Base-by-base conservation (phyloP, 1,284 basidiomycete species). In the Leucoagaricus sp. region DNA sequence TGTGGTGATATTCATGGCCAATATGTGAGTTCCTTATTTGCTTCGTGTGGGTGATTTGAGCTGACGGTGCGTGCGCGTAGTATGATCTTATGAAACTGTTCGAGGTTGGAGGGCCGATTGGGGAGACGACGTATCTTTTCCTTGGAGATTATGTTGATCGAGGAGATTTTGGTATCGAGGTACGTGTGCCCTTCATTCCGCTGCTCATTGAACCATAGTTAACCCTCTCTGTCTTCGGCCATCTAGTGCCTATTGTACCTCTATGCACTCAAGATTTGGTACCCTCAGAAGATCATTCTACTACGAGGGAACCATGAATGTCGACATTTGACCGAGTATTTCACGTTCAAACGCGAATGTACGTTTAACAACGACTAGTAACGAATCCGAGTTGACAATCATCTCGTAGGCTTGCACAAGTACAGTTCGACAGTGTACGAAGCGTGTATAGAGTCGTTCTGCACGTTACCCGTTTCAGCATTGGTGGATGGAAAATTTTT, bases 41-140 rank as follows among this genome's bases (percentile, higher is more conserved):
- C 51, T 12, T 17, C n/a, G 29, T 28, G 26, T 54, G 45, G 25
- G 28, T 41, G 23, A 34, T 34, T 62, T 34, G 63, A 61, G 12
- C 53, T 58, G n/a, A 57, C 49, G 31, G 57, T 45, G 33, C 52
- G 4, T 28, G 49, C 25, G 29, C 60, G 54, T 65, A 96, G 94
- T 97, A 95, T 70, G 95, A 99, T 74, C 82, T 99, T 60, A 96
- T 99, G 91, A 98, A 98, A 73, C 81, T 98, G 44, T 96, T 99
- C 66, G 96, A 98, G 68, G 91, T 98, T 49, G 96, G 96, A 41
- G 96, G 96, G 9, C 89, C 87, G 65, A 83, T 94, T 23, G 83
- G 87, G 17, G 90, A 96, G 57, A 98, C 91, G 58, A 85, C 88
- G 41, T 99, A 99, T 76, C 81, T 99, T 48, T 99, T 99, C 76